Conservation (phyloP, 177 flowering plant genomes). For the Vitis hybrid region DNA sequence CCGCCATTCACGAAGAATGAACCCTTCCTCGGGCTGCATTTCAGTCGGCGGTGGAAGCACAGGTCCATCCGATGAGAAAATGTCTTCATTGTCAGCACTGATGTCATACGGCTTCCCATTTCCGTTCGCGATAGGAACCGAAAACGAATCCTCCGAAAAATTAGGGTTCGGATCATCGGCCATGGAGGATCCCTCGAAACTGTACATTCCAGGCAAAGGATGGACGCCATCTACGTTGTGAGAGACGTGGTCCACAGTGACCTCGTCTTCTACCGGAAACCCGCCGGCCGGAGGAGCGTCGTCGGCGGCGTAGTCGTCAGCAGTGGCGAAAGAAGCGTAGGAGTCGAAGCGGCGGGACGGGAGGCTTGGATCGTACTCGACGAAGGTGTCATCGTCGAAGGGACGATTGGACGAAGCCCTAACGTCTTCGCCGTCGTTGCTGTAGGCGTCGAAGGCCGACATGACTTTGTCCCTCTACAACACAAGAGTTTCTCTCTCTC, state of each 20-base stretch:
- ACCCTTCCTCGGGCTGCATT: conserved; percentile 80
- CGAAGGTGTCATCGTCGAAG: conserved; percentile 53
- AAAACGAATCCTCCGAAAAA: conserved; percentile 43
- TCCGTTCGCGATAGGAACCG: conserved; percentile 60
- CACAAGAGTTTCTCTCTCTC: conserved; percentile 1
- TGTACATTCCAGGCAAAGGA: conserved; percentile 44
- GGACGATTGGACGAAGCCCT: conserved; percentile 23
- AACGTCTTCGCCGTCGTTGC: conserved; percentile 60
- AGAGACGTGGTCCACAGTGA: conserved; percentile 43
- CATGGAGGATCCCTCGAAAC: conserved; percentile 22
- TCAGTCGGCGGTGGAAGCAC: conserved; percentile 82
- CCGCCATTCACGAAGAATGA: conserved; percentile 85
- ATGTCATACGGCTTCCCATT: conserved; percentile 47
- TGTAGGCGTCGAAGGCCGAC: conserved; percentile 65
- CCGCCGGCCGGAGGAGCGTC: conserved; percentile 16
- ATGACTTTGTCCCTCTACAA: conserved; percentile 20
- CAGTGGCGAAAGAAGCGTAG: conserved; percentile 34
- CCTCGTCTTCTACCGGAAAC: conserved; percentile 38
- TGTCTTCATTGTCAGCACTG: conserved; percentile 43
- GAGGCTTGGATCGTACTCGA: conserved; percentile 40
- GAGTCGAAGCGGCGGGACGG: conserved; percentile 42
- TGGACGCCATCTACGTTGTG: conserved; percentile 11
- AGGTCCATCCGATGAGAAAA: conserved; percentile 84
- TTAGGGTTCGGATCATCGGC: conserved; percentile 15
- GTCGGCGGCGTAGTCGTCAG: conserved; percentile 22